Evolutionary conservation across 805 yeast genomes (phyloP), one percentile per base, ranked within the genome.

Genomic region (Ogataea nakhonphanomensis): DNA sequence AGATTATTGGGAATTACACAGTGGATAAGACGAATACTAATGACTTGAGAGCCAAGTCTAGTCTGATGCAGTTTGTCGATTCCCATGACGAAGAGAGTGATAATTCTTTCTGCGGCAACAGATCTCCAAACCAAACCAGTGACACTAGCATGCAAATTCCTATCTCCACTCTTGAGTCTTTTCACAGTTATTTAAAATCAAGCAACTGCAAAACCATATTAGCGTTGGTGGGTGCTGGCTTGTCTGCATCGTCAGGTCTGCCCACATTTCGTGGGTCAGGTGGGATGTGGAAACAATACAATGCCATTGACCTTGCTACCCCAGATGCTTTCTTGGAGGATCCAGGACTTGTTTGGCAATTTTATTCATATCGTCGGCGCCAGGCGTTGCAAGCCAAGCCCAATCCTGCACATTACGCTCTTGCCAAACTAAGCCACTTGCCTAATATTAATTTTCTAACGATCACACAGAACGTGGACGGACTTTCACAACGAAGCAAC

Each of bases 321-420:
- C 95, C 95, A 0, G 96, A 88, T 55, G 96, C 95, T 5, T 88
- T 89, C 58, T 75, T 79, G 44, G 67, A 69, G 13, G 90, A 88
- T 56, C 95, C 96, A 0, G 85, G 86, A 0, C 67, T 87, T 8
- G 96, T 89, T 7, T 88, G 96, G 96, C 91, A 85, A 56, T 88
- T 84, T 53, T 88, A 89, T 60, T 70, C 87, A 4, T 77, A 78
- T 59, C 64, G 95, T 45, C 58, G 96, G 32, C 70, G 64, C 33
- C 67, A 67, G 35, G 90, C 95, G 0, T 64, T 85, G 37, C 62
- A 61, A 32, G 87, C 91, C 0, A 60, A 54, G 35, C 96, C 96
- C 0, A 88, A 88, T 54, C 59, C 54, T 8, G 95, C 91, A 0
- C 96, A 88, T 57, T 57, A 54, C 35, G 83, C 89, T 2, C 61